These are phyloP conservation scores for Echites panduratus DNA, from an alignment of 257 asterid genomes.

Conservation along the genomic window DNA sequence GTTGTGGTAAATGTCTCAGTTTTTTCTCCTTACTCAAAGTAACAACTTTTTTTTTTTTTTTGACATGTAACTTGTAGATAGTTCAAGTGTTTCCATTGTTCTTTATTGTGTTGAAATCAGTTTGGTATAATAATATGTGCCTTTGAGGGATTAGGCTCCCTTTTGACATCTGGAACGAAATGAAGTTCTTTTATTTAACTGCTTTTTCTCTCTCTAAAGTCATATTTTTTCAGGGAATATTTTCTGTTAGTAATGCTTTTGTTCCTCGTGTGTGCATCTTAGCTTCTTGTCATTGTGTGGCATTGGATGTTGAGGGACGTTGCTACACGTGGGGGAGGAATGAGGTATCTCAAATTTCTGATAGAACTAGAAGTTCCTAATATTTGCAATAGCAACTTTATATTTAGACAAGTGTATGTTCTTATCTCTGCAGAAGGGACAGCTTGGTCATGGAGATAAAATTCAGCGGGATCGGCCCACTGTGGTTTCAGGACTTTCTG, in stretches of 20 bases:
- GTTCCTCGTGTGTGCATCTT: constrained; percentile 21
- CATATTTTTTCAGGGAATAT: neutral
- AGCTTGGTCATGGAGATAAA: constrained; percentile 97
- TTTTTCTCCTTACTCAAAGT: neutral
- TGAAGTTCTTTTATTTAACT: neutral
- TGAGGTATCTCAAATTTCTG: constrained; percentile 43
- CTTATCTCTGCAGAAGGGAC: constrained; percentile 62
- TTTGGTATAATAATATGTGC: neutral
- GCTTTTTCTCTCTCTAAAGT: neutral
- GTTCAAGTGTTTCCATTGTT: neutral
- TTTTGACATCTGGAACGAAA: neutral
- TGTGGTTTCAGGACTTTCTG: constrained; percentile 66
- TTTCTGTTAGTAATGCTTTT: neutral
- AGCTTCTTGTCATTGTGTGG: constrained; percentile 94
- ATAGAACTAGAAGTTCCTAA: neutral
- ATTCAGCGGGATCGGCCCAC: constrained; percentile 86
- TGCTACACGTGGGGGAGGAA: constrained; percentile 98
- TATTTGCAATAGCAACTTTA: constrained; percentile 7
- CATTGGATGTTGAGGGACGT: constrained; percentile 87
- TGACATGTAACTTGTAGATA: neutral
- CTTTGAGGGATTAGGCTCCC: neutral
- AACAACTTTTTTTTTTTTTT: neutral
- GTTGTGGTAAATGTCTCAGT: constrained; percentile 52
- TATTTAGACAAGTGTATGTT: neutral
- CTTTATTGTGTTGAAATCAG: neutral